Evolutionary conservation across 495 filamentous ascomycete species (phyloP).

Genomic region (Polyplosphaeria fusca): DNA sequence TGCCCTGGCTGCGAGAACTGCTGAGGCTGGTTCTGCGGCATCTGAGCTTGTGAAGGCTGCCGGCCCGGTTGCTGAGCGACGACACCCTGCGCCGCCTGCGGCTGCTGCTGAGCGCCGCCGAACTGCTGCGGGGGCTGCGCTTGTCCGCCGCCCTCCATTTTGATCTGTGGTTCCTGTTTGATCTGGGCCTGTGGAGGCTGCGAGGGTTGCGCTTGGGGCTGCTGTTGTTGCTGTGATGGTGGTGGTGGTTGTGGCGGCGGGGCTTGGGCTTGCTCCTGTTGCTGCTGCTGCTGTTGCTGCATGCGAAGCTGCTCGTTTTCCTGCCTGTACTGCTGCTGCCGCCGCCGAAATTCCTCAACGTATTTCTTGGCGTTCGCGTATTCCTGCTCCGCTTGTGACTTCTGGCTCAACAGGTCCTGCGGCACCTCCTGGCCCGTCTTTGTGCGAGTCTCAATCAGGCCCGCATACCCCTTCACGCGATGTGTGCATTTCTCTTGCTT

Average conservation of each 20-base stretch:
- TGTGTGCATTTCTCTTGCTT: constrained; percentile 24
- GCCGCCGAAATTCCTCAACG: constrained; percentile 28
- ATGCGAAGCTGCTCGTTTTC: constrained; percentile 17
- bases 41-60: constrained; percentile 13
- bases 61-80: constrained; percentile 3
- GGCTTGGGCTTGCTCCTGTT: constrained; percentile 7
- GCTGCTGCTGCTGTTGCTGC: constrained; percentile 23
- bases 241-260: constrained; percentile 1
- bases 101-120: neutral
- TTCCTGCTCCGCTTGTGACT: constrained; percentile 16
- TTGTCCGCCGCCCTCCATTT: neutral
- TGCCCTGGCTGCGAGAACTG: constrained; percentile 15
- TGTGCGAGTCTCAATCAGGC: constrained; percentile 21
- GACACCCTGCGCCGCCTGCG: neutral
- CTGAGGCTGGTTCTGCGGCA: constrained; percentile 6
- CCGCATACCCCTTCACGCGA: constrained; percentile 10
- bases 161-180: neutral
- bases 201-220: constrained; percentile 7
- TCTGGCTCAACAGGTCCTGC: constrained; percentile 18
- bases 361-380: constrained; percentile 17
- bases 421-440: constrained; percentile 19
- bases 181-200: neutral
- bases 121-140: neutral
- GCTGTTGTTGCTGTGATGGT: constrained; percentile 6
- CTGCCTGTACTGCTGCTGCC: constrained; percentile 18